Percentiles rank a stretch among this genome's conserved stretches.
Conservation (phyloP, 768 basidiomycete genomes). For the Tricholoma saponaceum region DNA sequence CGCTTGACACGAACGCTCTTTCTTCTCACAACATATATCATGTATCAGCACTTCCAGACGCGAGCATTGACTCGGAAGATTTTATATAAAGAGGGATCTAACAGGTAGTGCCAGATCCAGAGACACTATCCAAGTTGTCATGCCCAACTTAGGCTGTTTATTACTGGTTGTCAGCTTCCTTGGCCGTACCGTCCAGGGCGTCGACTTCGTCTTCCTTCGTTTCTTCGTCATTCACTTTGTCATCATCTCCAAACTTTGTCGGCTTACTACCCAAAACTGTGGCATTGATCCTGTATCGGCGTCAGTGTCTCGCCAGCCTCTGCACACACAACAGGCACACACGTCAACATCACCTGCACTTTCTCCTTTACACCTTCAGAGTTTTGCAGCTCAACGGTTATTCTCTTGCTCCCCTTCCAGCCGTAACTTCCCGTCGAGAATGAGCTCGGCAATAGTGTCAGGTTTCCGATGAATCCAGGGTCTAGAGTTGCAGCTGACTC, state of each 20-base stretch:
- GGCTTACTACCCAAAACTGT: conserved; percentile 70
- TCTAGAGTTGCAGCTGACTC: conserved; percentile 37
- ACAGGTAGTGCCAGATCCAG: too few relatives aligned
- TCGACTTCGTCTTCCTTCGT: conserved; percentile 20
- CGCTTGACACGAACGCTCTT: neutral
- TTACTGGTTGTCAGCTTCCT: conserved; percentile 17
- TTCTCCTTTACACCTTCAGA: conserved; percentile 52
- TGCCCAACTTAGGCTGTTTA: neutral
- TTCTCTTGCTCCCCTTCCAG: conserved; percentile 74
- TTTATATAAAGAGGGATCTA: too few relatives aligned
- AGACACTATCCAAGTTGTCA: too few relatives aligned
- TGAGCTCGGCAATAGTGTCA: conserved; percentile 52
- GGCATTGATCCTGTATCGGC: conserved; percentile 59
- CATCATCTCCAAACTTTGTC: conserved; percentile 35
- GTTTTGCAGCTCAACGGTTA: conserved; percentile 60
- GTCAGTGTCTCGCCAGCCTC: neutral
- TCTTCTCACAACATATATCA: too few relatives aligned
- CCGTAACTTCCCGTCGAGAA: conserved; percentile 80
- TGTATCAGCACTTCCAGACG: too few relatives aligned
- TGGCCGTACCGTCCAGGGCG: conserved; percentile 19
- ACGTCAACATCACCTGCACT: conserved; percentile 74
- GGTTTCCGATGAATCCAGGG: conserved; percentile 55
- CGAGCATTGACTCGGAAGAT: too few relatives aligned
- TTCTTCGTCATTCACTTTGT: conserved; percentile 21
- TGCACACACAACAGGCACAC: conserved; percentile 24